Evolutionary conservation across 2,329 filamentous ascomycete species (phyloP).

Genomic region (Neonectria ditissima): DNA sequence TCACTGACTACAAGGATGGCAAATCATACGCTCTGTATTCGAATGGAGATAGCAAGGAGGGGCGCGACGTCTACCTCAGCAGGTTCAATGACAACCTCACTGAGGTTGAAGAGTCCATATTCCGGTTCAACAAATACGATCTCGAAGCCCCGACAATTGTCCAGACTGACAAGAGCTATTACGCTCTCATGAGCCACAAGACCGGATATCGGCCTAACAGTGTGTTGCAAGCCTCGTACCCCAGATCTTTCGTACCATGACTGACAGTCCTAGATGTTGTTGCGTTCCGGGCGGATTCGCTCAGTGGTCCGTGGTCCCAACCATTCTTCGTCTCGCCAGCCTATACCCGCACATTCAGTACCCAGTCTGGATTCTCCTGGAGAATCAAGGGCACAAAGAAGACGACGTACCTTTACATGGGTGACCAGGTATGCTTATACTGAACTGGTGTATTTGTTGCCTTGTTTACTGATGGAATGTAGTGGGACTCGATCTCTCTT

Average conservation of each 20-base stretch:
- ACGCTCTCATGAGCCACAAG: slow-evolving; percentile 72
- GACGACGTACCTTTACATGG: slow-evolving; percentile 63
- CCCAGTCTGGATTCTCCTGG: slow-evolving; percentile 62
- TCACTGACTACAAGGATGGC: slow-evolving; percentile 69
- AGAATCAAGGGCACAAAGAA: slow-evolving; percentile 58
- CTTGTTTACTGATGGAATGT: neutral
- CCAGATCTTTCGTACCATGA: accelerated
- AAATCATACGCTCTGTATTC: slow-evolving; percentile 69
- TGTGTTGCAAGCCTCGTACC: slow-evolving; percentile 6
- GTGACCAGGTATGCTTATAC: slow-evolving; percentile 51
- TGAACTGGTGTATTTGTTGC: accelerated
- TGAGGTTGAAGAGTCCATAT: slow-evolving; percentile 62
- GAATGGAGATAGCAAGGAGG: slow-evolving; percentile 67
- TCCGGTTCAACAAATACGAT: slow-evolving; percentile 70
- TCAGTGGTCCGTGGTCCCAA: slow-evolving; percentile 64
- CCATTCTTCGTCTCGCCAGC: slow-evolving; percentile 61
- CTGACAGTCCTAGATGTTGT: slow-evolving; percentile 56
- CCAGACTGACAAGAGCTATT: slow-evolving; percentile 70
- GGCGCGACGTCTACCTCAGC: slow-evolving; percentile 68
- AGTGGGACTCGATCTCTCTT: slow-evolving; percentile 63
- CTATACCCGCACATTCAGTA: slow-evolving; percentile 64
- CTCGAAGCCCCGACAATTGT: slow-evolving; percentile 71
- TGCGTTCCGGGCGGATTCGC: slow-evolving; percentile 63
- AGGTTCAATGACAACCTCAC: slow-evolving; percentile 65
- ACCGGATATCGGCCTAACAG: slow-evolving; percentile 72